Conservation (phyloP, 176 grass and related monocot genomes). For the Avena sativa region DNA sequence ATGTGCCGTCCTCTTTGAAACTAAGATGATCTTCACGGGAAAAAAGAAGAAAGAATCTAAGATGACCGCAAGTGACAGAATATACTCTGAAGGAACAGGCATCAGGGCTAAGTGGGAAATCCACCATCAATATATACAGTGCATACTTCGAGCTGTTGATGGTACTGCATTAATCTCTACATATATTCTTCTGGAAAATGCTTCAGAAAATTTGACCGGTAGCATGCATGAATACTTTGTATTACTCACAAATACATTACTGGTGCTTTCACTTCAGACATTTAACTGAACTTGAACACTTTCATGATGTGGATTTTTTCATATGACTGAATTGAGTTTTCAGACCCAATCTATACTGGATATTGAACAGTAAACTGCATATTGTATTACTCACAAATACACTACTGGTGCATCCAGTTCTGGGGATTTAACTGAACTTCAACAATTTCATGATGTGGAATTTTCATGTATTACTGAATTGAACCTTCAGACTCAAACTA, state of each 20-base stretch:
- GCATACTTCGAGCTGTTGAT: background rate
- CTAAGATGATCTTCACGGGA: background rate
- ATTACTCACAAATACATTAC: background rate
- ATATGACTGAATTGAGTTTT: conserved; percentile 14
- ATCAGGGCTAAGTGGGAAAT: conserved; percentile 15
- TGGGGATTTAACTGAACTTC: background rate
- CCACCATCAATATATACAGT: conserved; percentile 16
- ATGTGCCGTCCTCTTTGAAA: conserved; percentile 37
- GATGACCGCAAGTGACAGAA: conserved; percentile 18
- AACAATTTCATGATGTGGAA: background rate
- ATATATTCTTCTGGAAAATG: background rate
- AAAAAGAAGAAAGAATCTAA: background rate
- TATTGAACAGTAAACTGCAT: background rate
- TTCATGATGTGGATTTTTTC: background rate
- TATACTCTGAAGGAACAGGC: conserved; percentile 17
- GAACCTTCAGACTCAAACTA: conserved; percentile 13
- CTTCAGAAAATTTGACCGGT: background rate
- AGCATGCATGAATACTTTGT: background rate
- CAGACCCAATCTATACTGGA: conserved; percentile 22
- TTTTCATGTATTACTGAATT: background rate
- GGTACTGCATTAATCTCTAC: background rate
- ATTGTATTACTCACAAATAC: too few species aligned
- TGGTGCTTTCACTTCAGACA: too few species aligned
- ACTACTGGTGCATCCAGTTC: background rate
- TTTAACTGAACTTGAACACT: background rate